Evolutionary conservation across 495 filamentous ascomycete genomes (phyloP).

Genomic region (Amorphotheca resinae): DNA sequence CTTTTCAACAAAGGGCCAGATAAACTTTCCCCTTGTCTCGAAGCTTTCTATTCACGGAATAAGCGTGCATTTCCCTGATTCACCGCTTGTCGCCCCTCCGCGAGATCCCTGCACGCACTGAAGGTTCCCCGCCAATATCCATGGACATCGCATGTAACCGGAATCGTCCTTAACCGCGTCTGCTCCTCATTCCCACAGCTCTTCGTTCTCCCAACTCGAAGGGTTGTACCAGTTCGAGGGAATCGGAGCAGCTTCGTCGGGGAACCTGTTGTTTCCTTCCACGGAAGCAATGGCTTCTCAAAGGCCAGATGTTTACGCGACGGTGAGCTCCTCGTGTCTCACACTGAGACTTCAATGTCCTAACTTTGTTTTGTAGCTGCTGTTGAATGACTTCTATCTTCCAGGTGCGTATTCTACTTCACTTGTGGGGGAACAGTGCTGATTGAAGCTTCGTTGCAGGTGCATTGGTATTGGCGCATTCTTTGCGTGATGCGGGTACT

Average conservation of each 20-base stretch:
- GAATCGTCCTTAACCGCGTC: not conserved
- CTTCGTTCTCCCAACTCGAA: too few relatives aligned
- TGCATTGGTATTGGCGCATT: slow-evolving; percentile 88
- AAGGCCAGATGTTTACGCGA: slow-evolving; percentile 44
- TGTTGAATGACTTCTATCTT: slow-evolving; percentile 81
- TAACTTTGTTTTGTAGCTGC: slow-evolving; percentile 44
- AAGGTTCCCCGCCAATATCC: too few relatives aligned
- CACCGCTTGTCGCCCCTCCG: too few relatives aligned
- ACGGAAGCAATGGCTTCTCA: slow-evolving; percentile 25
- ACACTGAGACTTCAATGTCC: slow-evolving; percentile 1
- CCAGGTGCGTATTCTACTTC: slow-evolving; percentile 48
- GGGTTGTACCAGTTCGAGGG: too few relatives aligned
- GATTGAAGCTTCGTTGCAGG: slow-evolving; percentile 26
- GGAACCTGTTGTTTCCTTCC: not conserved
- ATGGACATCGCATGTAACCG: not conserved
- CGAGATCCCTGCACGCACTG: too few relatives aligned
- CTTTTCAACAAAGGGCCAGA: too few relatives aligned
- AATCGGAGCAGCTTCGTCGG: not conserved
- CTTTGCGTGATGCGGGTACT: slow-evolving; percentile 82
- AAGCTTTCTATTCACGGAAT: too few relatives aligned
- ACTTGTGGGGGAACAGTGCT: slow-evolving; percentile 6
- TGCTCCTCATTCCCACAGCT: not conserved
- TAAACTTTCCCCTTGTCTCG: too few relatives aligned
- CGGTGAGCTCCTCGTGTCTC: slow-evolving; percentile 25
- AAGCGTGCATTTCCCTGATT: too few relatives aligned